phyloP scores from a whole-genome alignment of 805 yeast species.

The Metschnikowia vanudenii region DNA sequence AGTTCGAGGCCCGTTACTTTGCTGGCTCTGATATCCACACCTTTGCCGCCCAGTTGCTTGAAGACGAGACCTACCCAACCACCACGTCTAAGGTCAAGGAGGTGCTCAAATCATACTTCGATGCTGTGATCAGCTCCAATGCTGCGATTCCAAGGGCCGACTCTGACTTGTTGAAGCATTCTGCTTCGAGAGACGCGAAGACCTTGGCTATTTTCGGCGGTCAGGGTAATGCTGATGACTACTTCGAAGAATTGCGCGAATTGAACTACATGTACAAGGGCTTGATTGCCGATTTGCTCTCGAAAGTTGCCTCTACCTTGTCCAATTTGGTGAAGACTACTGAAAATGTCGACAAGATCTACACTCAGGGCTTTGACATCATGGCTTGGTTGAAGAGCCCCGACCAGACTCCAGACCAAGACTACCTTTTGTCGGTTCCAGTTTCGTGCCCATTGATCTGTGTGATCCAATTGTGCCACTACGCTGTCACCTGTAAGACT shows the following conservation, averaged over 20 bases:
- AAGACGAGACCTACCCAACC: constrained; percentile 58
- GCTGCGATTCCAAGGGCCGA: constrained; percentile 24
- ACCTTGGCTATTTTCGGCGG: constrained; percentile 94
- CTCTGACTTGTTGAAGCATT: constrained; percentile 60
- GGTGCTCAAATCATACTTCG: constrained; percentile 76
- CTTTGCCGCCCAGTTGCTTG: constrained; percentile 69
- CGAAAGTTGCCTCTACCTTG: constrained; percentile 66
- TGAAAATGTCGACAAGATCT: constrained; percentile 78
- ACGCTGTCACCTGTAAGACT: constrained; percentile 79
- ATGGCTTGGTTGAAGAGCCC: constrained; percentile 84
- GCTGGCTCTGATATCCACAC: constrained; percentile 73
- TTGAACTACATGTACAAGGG: constrained; percentile 75
- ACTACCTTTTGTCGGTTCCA: constrained; percentile 86
- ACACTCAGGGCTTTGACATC: constrained; percentile 90
- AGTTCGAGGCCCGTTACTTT: constrained; percentile 80
- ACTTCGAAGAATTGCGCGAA: constrained; percentile 93
- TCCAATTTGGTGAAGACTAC: constrained; percentile 66
- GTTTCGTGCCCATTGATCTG: constrained; percentile 97
- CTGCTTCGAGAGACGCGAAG: constrained; percentile 54
- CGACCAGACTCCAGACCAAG: constrained; percentile 83
- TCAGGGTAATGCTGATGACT: constrained; percentile 97
- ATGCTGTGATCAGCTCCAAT: constrained; percentile 32
- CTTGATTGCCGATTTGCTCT: constrained; percentile 67
- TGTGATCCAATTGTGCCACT: constrained; percentile 92
- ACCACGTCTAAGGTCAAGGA: constrained; percentile 67